Percentiles rank a stretch among this genome's conserved stretches.
Evolutionary conservation across 2,329 filamentous ascomycete genomes (phyloP).

Genomic region (Chaetomium olivaceum): DNA sequence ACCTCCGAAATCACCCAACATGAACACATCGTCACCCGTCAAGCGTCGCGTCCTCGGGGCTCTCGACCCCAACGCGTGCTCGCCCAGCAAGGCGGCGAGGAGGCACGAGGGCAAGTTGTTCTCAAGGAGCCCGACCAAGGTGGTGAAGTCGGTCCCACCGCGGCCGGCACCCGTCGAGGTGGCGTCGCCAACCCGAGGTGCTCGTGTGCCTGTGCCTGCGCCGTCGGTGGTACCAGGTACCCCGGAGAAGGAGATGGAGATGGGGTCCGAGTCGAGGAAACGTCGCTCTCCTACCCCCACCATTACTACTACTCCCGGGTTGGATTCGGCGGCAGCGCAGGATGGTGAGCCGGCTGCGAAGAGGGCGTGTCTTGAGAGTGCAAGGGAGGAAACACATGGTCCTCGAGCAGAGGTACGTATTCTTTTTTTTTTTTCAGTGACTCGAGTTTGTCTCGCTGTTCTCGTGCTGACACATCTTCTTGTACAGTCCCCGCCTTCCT

Average conservation of each 20-base stretch:
- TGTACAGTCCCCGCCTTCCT: conserved; percentile 34
- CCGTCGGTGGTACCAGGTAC: neutral
- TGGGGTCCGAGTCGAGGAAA: conserved; percentile 30
- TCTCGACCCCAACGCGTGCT: conserved; percentile 49
- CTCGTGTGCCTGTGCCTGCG: too few species aligned
- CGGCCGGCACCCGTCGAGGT: neutral
- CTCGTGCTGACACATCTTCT: neutral
- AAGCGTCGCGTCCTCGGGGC: conserved; percentile 53
- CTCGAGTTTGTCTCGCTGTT: too few species aligned
- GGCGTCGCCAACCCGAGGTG: neutral
- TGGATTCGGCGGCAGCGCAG: neutral
- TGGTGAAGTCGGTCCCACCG: neutral
- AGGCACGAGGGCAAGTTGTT: conserved; percentile 14
- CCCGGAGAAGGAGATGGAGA: conserved; percentile 6
- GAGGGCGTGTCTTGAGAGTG: conserved; percentile 19
- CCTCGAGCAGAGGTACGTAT: neutral
- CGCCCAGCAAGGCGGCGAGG: conserved; percentile 28
- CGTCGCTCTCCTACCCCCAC: conserved; percentile 29
- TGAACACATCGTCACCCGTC: conserved; percentile 39
- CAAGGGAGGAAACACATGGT: neutral
- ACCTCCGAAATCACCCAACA: conserved; percentile 11
- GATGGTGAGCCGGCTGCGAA: conserved; percentile 18
- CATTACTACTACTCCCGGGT: neutral
- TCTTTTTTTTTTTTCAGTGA: too few species aligned
- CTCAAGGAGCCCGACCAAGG: conserved; percentile 14